These are phyloP conservation scores for Claviceps africana DNA, from an alignment of 2,329 filamentous ascomycete genomes.

Conservation along the genomic window DNA sequence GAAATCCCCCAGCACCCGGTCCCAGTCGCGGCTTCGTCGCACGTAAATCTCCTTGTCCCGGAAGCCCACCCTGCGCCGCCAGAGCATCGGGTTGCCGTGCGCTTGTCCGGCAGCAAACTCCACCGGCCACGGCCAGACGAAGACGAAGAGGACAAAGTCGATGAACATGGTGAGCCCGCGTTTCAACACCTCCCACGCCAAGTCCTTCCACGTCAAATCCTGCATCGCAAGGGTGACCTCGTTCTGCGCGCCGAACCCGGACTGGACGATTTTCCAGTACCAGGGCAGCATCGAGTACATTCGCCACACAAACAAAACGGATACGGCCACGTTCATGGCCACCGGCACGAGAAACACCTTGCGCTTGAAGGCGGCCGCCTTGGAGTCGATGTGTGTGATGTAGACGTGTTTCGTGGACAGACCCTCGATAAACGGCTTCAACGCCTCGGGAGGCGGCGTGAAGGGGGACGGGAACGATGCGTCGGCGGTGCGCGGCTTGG, in stretches of 20 bases:
- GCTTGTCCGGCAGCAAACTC: conserved; percentile 52
- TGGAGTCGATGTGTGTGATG: conserved; percentile 68
- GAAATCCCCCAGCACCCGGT: conserved; percentile 40
- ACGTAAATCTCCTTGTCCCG: conserved; percentile 69
- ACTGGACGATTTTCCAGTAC: conserved; percentile 55
- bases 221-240: conserved; percentile 49
- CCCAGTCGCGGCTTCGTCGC: conserved; percentile 63
- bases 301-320: conserved; percentile 51
- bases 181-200: conserved; percentile 41
- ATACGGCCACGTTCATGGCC: conserved; percentile 58
- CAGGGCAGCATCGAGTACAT: conserved; percentile 54
- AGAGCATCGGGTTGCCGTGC: conserved; percentile 49
- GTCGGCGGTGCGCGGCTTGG: conserved; percentile 12
- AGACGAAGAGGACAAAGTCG: conserved; percentile 56
- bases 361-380: conserved; percentile 57
- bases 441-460: conserved; percentile 45
- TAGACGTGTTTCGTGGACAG: conserved; percentile 63
- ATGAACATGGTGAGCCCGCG: conserved; percentile 54
- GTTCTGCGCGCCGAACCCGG: conserved; percentile 51
- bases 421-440: conserved; percentile 50
- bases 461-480: conserved; percentile 49
- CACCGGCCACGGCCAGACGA: conserved; percentile 60
- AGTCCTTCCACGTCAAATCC: conserved; percentile 39
- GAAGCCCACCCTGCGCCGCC: conserved; percentile 67
- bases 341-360: conserved; percentile 73